These are phyloP conservation scores for Ampelomyces quisqualis DNA, from an alignment of 2,329 filamentous ascomycete species.

Conservation along the genomic window DNA sequence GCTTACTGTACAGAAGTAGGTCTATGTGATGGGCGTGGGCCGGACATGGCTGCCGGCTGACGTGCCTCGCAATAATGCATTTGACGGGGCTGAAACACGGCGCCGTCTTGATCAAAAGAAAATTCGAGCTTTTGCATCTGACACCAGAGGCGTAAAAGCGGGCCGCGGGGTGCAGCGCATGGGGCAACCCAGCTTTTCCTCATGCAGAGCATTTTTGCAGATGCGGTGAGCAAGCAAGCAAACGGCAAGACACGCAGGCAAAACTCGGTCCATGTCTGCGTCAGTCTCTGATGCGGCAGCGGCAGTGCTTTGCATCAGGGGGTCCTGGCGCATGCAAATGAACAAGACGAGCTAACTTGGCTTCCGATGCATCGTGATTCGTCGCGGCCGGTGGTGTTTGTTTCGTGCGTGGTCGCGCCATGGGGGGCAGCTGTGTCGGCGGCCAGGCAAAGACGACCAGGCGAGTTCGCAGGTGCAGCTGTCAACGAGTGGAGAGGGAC, in stretches of 20 bases:
- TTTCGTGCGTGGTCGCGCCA: constrained; percentile 13
- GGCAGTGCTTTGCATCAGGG: constrained; percentile 12
- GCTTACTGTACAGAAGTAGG: no score
- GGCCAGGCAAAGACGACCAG: background rate
- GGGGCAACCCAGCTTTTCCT: constrained; percentile 8
- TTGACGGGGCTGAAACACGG: background rate
- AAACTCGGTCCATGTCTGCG: no score
- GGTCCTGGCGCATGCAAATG: constrained; percentile 33
- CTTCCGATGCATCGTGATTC: constrained; percentile 10
- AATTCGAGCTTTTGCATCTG: no score
- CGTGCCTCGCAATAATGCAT: background rate
- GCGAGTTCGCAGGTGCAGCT: constrained; percentile 8
- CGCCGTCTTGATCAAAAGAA: no score
- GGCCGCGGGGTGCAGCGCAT: constrained; percentile 16
- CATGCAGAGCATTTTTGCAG: constrained; percentile 24
- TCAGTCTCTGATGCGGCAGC: background rate
- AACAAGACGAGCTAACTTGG: constrained; percentile 28
- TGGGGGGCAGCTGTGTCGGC: background rate
- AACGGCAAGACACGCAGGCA: no score
- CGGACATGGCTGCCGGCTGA: no score
- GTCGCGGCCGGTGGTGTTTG: constrained; percentile 5
- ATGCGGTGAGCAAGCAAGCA: constrained; percentile 3
- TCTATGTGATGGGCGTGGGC: no score
- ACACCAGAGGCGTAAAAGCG: background rate
- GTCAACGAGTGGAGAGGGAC: constrained; percentile 10